Evolutionary conservation across 2,329 filamentous ascomycete genomes (phyloP).

Genomic region (Aureobasidium melanogenum): DNA sequence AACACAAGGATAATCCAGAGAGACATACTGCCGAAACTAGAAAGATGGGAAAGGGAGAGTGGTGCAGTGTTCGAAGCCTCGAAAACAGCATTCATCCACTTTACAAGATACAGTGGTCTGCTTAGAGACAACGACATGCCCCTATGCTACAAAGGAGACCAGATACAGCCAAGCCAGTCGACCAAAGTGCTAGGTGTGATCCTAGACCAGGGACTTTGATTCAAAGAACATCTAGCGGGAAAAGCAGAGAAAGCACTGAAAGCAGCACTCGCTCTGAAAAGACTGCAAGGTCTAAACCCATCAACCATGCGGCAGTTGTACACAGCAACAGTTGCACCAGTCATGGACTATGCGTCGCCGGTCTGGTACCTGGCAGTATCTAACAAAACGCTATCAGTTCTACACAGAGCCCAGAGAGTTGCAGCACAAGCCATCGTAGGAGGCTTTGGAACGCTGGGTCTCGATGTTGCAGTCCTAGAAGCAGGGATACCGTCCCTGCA

Average conservation of each 20-base stretch:
- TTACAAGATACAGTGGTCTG: constrained; percentile 17
- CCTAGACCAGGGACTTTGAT: not conserved
- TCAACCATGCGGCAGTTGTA: constrained; percentile 16
- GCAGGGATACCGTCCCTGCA: not conserved
- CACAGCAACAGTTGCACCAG: constrained; percentile 15
- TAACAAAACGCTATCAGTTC: not conserved
- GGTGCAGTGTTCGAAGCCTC: constrained; percentile 26
- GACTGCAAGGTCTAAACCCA: constrained; percentile 15
- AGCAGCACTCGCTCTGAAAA: too few species aligned
- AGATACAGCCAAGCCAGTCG: not conserved
- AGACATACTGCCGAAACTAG: too few species aligned
- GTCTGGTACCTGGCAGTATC: constrained; percentile 5
- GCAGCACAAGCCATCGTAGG: not conserved
- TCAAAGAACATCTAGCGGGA: not conserved
- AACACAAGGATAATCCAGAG: too few species aligned
- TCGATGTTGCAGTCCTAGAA: not conserved
- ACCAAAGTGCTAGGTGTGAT: not conserved
- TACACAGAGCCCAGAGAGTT: not conserved
- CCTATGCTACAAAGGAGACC: not conserved
- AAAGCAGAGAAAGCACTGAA: constrained; percentile 12
- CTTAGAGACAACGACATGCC: not conserved
- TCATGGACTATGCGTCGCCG: constrained; percentile 17
- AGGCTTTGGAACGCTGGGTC: not conserved
- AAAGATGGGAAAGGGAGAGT: constrained; percentile 18
- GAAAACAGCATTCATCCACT: constrained; percentile 29